A percentile compares a stretch with the other conserved stretches of the same genome.
These are phyloP conservation scores for Chaetomidium leptoderma DNA, from an alignment of 495 filamentous ascomycete genomes.

Conservation along the genomic window DNA sequence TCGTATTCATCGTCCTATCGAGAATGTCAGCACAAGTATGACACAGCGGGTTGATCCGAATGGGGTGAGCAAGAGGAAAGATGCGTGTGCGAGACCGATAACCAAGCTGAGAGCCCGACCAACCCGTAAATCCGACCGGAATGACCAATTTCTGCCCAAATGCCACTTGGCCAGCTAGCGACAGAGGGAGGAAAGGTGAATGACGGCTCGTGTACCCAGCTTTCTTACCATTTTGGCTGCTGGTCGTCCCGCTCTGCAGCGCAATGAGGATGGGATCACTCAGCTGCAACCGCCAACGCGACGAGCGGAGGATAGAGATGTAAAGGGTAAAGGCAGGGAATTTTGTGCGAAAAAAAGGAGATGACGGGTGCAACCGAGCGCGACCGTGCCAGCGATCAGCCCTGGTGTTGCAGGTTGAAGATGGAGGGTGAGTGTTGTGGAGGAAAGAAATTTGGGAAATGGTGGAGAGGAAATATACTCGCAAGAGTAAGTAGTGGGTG, in stretches of 20 bases:
- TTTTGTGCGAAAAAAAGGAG: not conserved
- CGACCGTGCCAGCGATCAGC: not conserved
- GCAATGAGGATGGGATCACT: too few species aligned
- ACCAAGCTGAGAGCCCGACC: not conserved
- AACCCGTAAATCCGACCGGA: too few species aligned
- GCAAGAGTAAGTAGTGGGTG: not conserved
- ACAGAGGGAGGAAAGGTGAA: too few species aligned
- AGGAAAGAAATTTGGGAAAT: not conserved
- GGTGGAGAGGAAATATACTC: not conserved
- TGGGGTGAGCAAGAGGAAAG: not conserved
- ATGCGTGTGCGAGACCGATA: not conserved
- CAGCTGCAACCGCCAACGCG: too few species aligned
- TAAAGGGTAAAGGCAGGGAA: not conserved
- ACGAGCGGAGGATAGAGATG: too few species aligned
- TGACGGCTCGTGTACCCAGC: too few species aligned
- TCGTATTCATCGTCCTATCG: slow-evolving; percentile 6
- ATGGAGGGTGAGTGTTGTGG: not conserved
- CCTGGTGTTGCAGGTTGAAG: not conserved
- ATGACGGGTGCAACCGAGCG: not conserved
- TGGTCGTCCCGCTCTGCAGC: too few species aligned
- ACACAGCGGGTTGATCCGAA: not conserved
- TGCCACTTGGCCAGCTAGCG: too few species aligned
- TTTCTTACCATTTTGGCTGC: too few species aligned
- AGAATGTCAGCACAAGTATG: not conserved
- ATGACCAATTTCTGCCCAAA: too few species aligned